Evolutionary conservation across 2,329 filamentous ascomycete genomes (phyloP).

Genomic region (Xylaria sp.): DNA sequence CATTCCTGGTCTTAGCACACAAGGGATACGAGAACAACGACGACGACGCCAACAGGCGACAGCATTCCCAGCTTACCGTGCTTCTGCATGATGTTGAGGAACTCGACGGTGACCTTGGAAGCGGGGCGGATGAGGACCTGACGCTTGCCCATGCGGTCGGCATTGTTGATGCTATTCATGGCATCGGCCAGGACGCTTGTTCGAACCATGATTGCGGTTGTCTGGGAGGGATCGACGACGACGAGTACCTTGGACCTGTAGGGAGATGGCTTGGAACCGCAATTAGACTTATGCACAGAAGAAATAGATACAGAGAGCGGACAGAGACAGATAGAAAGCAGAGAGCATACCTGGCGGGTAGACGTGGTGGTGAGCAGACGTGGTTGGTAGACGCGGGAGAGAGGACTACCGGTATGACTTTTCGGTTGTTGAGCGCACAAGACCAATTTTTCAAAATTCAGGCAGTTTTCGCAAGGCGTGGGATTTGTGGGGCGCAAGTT

Average conservation of each 20-base stretch:
- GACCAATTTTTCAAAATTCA: conserved; percentile 24
- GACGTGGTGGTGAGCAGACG: conserved; percentile 28
- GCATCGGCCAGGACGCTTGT: conserved; percentile 34
- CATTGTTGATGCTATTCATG: conserved; percentile 34
- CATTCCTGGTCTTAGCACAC: neutral
- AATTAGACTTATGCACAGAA: conserved; percentile 4
- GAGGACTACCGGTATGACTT: conserved; percentile 10
- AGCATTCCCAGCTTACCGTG: conserved; percentile 19
- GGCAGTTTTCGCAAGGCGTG: conserved; percentile 15
- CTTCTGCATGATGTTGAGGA: conserved; percentile 37
- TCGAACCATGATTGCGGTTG: conserved; percentile 35
- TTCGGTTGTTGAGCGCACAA: conserved; percentile 33
- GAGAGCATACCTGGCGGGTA: conserved; percentile 22
- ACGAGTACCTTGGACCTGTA: conserved; percentile 25
- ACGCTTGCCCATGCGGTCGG: conserved; percentile 34
- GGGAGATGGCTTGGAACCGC: neutral
- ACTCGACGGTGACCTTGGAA: conserved; percentile 35
- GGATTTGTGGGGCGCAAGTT: conserved; percentile 26
- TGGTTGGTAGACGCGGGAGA: conserved; percentile 28
- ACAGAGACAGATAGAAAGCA: neutral
- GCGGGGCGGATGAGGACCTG: conserved; percentile 32
- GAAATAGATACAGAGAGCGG: neutral
- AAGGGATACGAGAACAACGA: neutral
- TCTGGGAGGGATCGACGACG: conserved; percentile 13
- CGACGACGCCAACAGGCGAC: neutral